Conservation (phyloP, 306 rosid genomes). For the Gastrolobium villosum region DNA sequence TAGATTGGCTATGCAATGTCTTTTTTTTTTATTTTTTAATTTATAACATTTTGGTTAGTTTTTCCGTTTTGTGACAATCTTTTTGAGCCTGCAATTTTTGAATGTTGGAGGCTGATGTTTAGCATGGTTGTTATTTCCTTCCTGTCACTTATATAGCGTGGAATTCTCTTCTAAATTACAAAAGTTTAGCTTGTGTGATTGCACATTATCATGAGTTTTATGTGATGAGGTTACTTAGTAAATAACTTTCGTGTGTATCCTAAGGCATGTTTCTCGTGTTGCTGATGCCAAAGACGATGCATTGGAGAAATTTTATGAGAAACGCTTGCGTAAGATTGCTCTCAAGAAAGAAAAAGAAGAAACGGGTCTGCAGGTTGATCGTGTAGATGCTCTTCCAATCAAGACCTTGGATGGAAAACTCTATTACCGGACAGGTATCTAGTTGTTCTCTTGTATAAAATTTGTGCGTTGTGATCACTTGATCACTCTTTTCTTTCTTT, state of each 20-base stretch:
- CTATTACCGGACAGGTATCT: constrained; percentile 69
- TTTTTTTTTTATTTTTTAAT: background rate
- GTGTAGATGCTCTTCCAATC: constrained; percentile 90
- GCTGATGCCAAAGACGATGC: constrained; percentile 92
- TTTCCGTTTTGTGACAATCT: background rate
- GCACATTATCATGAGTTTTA: constrained; percentile 22
- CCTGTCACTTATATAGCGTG: background rate
- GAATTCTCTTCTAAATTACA: constrained; percentile 14
- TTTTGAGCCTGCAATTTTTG: constrained; percentile 16
- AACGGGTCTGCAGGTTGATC: constrained; percentile 70
- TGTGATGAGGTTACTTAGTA: constrained; percentile 16
- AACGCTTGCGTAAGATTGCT: constrained; percentile 69
- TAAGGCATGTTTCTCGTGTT: constrained; percentile 92
- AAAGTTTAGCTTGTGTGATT: background rate
- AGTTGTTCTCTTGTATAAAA: background rate
- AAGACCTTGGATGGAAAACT: constrained; percentile 85
- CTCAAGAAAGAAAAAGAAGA: constrained; percentile 71
- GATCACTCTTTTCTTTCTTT: constrained; percentile 10
- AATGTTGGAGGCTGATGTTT: background rate
- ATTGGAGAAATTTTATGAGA: constrained; percentile 88
- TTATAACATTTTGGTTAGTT: background rate
- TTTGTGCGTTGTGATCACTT: constrained; percentile 31
- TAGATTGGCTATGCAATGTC: background rate
- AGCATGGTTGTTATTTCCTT: background rate
- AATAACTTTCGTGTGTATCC: constrained; percentile 28